Percentiles rank a stretch among this genome's conserved stretches.
Conservation (phyloP, 495 filamentous ascomycete genomes). For the Aspergillus coremiiformis region DNA sequence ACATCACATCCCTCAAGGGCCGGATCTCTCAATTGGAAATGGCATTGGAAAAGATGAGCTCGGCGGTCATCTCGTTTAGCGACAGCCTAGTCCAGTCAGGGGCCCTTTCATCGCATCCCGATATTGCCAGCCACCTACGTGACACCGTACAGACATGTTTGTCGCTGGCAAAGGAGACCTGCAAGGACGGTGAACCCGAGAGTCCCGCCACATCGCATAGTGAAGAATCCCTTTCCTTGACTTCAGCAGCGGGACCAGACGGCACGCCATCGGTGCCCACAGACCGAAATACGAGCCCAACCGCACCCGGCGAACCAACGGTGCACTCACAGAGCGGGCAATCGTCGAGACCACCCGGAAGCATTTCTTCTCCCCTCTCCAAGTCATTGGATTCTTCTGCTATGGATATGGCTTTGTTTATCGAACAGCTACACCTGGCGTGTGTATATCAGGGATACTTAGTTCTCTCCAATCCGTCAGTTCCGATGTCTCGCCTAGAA, state of each 20-base stretch:
- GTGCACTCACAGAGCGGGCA: neutral
- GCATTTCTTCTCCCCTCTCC: neutral
- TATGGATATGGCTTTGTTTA: conserved; percentile 46
- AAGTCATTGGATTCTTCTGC: conserved; percentile 34
- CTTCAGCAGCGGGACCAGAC: neutral
- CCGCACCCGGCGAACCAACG: neutral
- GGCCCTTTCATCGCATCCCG: conserved; percentile 29
- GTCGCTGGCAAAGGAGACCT: conserved; percentile 17
- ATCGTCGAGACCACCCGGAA: neutral
- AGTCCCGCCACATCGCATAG: neutral
- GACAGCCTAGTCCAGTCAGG: conserved; percentile 49
- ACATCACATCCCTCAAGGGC: conserved; percentile 63
- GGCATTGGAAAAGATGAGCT: conserved; percentile 67
- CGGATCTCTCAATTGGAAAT: conserved; percentile 57
- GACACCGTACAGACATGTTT: conserved; percentile 26
- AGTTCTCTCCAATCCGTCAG: conserved; percentile 46
- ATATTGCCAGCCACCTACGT: conserved; percentile 30
- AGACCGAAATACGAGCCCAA: neutral
- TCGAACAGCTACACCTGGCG: conserved; percentile 57
- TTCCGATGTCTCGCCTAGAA: conserved; percentile 41
- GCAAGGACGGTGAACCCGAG: conserved; percentile 2
- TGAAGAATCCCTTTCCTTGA: neutral
- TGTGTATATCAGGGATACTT: conserved; percentile 52
- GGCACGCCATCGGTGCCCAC: neutral
- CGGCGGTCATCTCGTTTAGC: conserved; percentile 61